phyloP scores from a whole-genome alignment of 176 grass and related monocot genomes.

The Saccharum officinarum region DNA sequence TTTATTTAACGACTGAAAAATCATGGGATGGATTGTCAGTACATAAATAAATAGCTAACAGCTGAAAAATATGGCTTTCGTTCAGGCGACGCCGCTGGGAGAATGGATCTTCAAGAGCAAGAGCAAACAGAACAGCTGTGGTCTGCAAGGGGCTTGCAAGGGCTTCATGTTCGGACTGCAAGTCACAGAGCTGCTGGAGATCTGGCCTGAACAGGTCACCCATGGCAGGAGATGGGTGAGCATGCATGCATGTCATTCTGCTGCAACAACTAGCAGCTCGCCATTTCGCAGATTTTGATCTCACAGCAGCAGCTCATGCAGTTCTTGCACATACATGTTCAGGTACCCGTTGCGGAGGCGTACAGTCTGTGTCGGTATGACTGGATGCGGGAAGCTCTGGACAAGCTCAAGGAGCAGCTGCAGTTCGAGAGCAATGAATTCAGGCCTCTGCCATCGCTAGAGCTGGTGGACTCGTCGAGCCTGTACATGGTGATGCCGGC shows the following conservation, averaged over 20 bases:
- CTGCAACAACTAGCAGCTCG: neutral
- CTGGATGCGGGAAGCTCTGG: slow-evolving; percentile 71
- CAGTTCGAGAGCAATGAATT: slow-evolving; percentile 2
- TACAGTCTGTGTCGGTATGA: slow-evolving; percentile 61
- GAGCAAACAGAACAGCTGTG: slow-evolving; percentile 60
- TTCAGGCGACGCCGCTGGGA: slow-evolving; percentile 55
- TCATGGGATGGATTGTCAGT: neutral
- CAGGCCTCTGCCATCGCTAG: neutral
- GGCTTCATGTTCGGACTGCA: slow-evolving; percentile 71
- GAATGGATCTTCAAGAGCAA: slow-evolving; percentile 83
- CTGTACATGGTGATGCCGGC: slow-evolving; percentile 26
- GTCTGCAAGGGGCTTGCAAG: slow-evolving; percentile 57
- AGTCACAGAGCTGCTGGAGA: slow-evolving; percentile 67
- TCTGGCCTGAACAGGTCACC: slow-evolving; percentile 64
- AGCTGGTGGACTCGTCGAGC: slow-evolving; percentile 26
- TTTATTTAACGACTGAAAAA: neutral
- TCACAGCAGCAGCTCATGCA: neutral
- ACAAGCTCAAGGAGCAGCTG: slow-evolving; percentile 52
- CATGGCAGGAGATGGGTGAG: slow-evolving; percentile 76
- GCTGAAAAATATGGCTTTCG: slow-evolving; percentile 1
- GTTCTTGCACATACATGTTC: slow-evolving; percentile 5
- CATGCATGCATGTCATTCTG: neutral
- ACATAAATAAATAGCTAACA: neutral
- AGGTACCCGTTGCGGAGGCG: slow-evolving; percentile 52
- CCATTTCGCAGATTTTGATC: neutral